Evolutionary conservation across 768 basidiomycete genomes (phyloP), one percentile per base, ranked within the genome.

Genomic region (Macrocybe gigantea): DNA sequence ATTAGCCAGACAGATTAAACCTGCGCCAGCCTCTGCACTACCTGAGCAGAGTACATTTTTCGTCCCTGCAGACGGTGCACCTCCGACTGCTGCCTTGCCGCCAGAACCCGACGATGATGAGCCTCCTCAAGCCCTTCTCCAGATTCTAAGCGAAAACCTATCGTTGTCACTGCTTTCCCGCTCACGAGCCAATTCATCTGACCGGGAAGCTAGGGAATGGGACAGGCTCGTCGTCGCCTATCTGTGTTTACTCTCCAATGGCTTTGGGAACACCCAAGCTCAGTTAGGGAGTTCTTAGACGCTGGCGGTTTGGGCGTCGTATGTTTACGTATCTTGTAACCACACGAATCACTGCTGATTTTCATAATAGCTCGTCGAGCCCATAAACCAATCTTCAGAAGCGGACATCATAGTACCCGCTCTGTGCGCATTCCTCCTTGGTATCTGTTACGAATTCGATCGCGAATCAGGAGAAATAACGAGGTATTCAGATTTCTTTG

Each of bases 361-460:
- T 35, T 38, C 32, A 15, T 12, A 29, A 11, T 39, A 57, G 95
- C 78, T 99, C 9, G 93, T 96, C 7, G 93, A 96, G 61, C 92
- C 92, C 6, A 86, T 98, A 53, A 93, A 95, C 45, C 94, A 95
- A 63, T 80, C 83, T 0, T 80, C 86, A 11, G 93, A 94, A 47
- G 74, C 82, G 0, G 95, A 97, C 59, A 79, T 82, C 5, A 68
- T 96, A 14, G 80, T 98, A 2, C 93, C 94, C 48, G 93, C 91
- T 1, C 73, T 98, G 12, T 93, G 89, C 44, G 84, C 89, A 2
- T 95, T 96, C 71, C 71, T 98, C 2, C 78, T 99, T 7, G 94
- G 94, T 13, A 74, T 93, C 33, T 93, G 93, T 68, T 99, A 98
- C 60, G 94, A 98, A 67, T 98, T 88, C 72, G 91, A 97, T 63